Evolutionary conservation across 106 monocot species (phyloP).

Genomic region (Dioscorea alata): DNA sequence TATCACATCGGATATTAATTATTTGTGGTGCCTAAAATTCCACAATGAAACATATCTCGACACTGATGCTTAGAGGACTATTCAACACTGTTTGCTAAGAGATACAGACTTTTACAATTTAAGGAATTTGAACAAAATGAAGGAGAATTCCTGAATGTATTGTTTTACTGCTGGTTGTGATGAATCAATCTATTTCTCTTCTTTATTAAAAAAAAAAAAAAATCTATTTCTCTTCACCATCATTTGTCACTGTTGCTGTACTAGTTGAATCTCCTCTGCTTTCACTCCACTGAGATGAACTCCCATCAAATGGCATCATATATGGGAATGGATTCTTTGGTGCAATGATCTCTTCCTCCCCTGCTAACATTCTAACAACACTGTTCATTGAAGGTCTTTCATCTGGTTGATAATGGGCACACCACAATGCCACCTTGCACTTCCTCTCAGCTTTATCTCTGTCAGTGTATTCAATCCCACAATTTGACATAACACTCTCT

Average conservation of each 20-base stretch:
- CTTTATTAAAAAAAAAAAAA: too few species aligned
- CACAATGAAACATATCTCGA: too few species aligned
- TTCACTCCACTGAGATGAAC: neutral
- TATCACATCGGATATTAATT: too few species aligned
- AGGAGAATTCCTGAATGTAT: too few species aligned
- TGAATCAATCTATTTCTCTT: too few species aligned
- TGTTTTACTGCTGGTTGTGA: too few species aligned
- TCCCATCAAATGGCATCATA: neutral
- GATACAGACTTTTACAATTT: too few species aligned
- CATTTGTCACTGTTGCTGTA: neutral
- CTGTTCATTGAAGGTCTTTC: constrained; percentile 24
- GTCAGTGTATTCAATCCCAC: constrained; percentile 9
- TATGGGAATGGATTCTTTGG: constrained; percentile 1
- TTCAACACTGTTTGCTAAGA: too few species aligned
- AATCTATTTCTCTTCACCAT: too few species aligned
- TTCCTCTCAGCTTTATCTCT: constrained; percentile 20
- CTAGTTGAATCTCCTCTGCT: neutral
- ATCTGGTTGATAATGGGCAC: constrained; percentile 28
- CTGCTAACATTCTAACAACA: constrained; percentile 36
- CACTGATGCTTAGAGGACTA: too few species aligned
- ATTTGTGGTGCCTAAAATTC: too few species aligned
- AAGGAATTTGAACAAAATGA: too few species aligned
- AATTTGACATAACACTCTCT: neutral
- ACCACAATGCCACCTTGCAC: constrained; percentile 18
- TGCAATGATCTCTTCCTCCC: constrained; percentile 14